Percentiles rank a stretch among this genome's conserved stretches.
These are phyloP conservation scores for Kingdonia uniflora DNA, from an alignment of 164 flowering plant genomes.

Conservation along the genomic window DNA sequence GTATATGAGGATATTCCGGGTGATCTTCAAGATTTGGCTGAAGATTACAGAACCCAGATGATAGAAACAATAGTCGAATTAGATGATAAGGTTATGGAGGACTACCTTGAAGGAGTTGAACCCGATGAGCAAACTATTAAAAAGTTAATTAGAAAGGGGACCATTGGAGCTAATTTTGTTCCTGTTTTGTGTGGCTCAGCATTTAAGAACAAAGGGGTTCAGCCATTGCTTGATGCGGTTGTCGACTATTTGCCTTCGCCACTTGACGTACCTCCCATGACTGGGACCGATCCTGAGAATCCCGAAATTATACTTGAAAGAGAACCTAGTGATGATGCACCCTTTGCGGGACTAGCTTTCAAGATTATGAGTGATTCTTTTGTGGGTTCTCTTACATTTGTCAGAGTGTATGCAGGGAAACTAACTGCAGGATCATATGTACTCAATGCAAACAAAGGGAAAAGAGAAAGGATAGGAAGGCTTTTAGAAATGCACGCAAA, in stretches of 20 bases:
- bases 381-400: slow-evolving; percentile 92
- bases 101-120: slow-evolving; percentile 78
- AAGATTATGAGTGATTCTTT: slow-evolving; percentile 92
- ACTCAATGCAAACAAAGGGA: slow-evolving; percentile 84
- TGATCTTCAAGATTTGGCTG: slow-evolving; percentile 63
- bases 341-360: slow-evolving; percentile 91
- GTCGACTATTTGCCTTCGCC: slow-evolving; percentile 94
- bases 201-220: slow-evolving; percentile 95
- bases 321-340: slow-evolving; percentile 69
- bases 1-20: slow-evolving; percentile 69
- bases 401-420: slow-evolving; percentile 82
- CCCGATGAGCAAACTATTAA: slow-evolving; percentile 76
- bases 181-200: slow-evolving; percentile 95
- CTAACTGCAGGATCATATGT: slow-evolving; percentile 77
- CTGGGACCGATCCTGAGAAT: slow-evolving; percentile 83
- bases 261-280: slow-evolving; percentile 78
- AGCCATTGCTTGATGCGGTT: slow-evolving; percentile 88
- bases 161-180: slow-evolving; percentile 57
- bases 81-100: slow-evolving; percentile 84
- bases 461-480: slow-evolving; percentile 90
- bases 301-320: slow-evolving; percentile 55
- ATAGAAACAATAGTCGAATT: slow-evolving; percentile 66
- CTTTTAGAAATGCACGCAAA: slow-evolving; percentile 98
- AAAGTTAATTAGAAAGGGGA: slow-evolving; percentile 75
- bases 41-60: slow-evolving; percentile 64